phyloP scores from a whole-genome alignment of 2,329 filamentous ascomycete species.

The Blastomyces parvus region DNA sequence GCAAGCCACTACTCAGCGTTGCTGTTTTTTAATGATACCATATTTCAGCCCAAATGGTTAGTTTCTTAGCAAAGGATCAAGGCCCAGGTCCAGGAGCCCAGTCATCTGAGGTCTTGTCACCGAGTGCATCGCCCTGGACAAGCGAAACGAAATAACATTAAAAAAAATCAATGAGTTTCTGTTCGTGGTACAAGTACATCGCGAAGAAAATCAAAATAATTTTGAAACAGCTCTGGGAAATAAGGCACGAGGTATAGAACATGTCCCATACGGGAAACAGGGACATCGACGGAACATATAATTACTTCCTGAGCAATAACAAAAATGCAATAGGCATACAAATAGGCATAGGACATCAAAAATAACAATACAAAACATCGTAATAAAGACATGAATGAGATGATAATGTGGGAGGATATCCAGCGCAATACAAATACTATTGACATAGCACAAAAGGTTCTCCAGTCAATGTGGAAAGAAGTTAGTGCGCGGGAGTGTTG shows the following conservation, averaged over 20 bases:
- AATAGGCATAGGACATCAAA: neutral
- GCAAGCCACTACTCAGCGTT: no score
- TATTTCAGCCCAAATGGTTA: no score
- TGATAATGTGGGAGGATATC: neutral
- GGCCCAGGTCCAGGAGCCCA: no score
- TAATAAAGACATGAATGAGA: neutral
- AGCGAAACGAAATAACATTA: no score
- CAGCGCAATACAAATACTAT: neutral
- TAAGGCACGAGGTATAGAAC: neutral
- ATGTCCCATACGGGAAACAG: neutral
- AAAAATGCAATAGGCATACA: neutral
- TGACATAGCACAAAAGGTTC: neutral
- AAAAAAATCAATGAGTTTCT: neutral
- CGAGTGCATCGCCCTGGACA: no score
- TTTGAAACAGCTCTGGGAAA: no score
- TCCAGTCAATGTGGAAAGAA: constrained; percentile 2
- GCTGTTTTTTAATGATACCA: no score
- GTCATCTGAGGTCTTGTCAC: no score
- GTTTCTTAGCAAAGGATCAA: no score
- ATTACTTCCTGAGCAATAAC: neutral
- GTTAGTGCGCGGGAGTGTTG: neutral
- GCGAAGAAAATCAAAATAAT: no score
- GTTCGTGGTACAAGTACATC: neutral
- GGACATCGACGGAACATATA: neutral
- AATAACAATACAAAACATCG: neutral